A percentile compares a stretch with the other conserved stretches of the same genome.
Evolutionary conservation across 495 filamentous ascomycete genomes (phyloP).

Genomic region (Geopyxis carbonaria): DNA sequence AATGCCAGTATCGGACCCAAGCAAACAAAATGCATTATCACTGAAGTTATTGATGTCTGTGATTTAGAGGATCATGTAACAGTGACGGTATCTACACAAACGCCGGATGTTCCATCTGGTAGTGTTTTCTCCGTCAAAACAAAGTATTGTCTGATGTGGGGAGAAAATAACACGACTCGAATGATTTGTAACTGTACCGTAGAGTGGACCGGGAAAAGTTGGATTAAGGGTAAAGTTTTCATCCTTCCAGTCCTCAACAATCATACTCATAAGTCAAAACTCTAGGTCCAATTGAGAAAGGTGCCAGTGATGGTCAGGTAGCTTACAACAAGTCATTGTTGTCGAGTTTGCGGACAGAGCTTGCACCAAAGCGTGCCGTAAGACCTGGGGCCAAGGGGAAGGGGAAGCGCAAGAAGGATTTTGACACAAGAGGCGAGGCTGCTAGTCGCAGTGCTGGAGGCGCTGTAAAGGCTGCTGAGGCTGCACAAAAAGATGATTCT

Average conservation of each 20-base stretch:
- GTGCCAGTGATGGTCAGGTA: constrained; percentile 33
- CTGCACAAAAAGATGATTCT: constrained; percentile 28
- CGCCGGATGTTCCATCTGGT: constrained; percentile 86
- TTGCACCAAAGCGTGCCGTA: constrained; percentile 40
- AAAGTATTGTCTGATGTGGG: constrained; percentile 88
- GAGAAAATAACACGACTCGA: constrained; percentile 61
- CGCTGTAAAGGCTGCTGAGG: constrained; percentile 28
- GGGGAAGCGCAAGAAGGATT: constrained; percentile 43
- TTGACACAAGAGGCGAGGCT: constrained; percentile 27
- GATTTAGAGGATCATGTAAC: constrained; percentile 78
- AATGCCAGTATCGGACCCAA: constrained; percentile 71
- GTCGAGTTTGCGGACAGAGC: constrained; percentile 50
- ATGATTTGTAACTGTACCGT: constrained; percentile 73
- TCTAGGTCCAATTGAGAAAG: constrained; percentile 9
- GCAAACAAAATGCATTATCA: constrained; percentile 88
- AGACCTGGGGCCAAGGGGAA: constrained; percentile 19
- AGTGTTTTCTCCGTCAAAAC: constrained; percentile 85
- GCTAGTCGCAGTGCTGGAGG: constrained; percentile 20
- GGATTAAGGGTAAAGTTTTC: constrained; percentile 65
- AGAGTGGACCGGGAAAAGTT: constrained; percentile 96
- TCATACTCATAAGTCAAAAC: constrained; percentile 6
- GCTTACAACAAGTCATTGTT: constrained; percentile 63
- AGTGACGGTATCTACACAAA: constrained; percentile 66
- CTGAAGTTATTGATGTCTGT: constrained; percentile 58
- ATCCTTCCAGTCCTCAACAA: constrained; percentile 7